A percentile compares a stretch with the other conserved stretches of the same genome.
These are phyloP conservation scores for Podospora didyma DNA, from an alignment of 495 filamentous ascomycete genomes.

Conservation along the genomic window DNA sequence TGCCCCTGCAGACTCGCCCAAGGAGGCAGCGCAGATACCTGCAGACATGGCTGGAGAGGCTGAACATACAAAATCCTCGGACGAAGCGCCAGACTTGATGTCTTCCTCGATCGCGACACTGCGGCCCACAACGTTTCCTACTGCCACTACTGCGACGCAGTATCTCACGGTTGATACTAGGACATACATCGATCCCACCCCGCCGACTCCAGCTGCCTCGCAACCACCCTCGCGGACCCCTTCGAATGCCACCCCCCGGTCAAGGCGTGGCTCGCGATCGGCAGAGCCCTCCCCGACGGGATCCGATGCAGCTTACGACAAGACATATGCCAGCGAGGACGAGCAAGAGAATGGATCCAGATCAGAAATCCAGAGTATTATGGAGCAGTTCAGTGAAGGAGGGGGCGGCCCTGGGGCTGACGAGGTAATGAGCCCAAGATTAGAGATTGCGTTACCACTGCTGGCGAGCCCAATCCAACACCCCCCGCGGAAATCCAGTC, in stretches of 20 bases:
- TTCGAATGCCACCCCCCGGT: conserved; percentile 35
- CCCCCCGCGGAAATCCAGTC: conserved; percentile 78
- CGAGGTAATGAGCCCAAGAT: conserved; percentile 76
- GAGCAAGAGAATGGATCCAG: conserved; percentile 64
- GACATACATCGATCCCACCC: conserved; percentile 60
- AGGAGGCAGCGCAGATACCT: not conserved
- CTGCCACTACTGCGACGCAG: conserved; percentile 31
- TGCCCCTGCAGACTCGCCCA: not conserved
- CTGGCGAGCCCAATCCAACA: conserved; percentile 60
- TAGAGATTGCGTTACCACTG: conserved; percentile 69
- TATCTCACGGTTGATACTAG: conserved; percentile 37
- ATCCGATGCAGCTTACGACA: conserved; percentile 54
- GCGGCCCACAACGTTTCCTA: conserved; percentile 36
- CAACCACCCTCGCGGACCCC: conserved; percentile 48
- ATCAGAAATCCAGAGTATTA: conserved; percentile 91
- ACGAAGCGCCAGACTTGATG: conserved; percentile 37
- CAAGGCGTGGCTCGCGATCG: conserved; percentile 26
- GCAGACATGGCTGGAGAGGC: not conserved
- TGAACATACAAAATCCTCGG: conserved; percentile 5
- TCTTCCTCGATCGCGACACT: conserved; percentile 51
- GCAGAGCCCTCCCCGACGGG: conserved; percentile 52
- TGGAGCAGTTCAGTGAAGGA: conserved; percentile 77
- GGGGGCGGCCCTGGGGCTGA: conserved; percentile 62
- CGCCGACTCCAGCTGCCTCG: conserved; percentile 53
- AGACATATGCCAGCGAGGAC: conserved; percentile 47